These are phyloP conservation scores for Dalechampia spathulata DNA, from an alignment of 441 rosid genomes.

Conservation along the genomic window DNA sequence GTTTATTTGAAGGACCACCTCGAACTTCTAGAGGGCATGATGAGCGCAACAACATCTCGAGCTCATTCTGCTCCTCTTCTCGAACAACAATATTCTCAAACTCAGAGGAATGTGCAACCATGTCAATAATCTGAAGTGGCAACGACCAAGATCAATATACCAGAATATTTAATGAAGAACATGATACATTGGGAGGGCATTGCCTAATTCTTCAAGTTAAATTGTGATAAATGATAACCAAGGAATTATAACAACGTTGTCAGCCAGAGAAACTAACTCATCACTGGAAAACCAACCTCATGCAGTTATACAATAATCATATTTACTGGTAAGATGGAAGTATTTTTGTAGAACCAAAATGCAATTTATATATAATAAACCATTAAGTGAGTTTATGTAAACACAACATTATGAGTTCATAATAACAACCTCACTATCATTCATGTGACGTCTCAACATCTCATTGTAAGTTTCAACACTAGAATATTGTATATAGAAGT, in stretches of 20 bases:
- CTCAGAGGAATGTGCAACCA: constrained; percentile 99
- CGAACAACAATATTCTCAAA: constrained; percentile 97
- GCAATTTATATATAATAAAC: too few relatives aligned
- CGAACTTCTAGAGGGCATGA: constrained; percentile 87
- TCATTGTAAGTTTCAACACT: constrained; percentile 99
- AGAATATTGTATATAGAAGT: constrained; percentile 96
- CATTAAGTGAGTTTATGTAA: constrained; percentile 19
- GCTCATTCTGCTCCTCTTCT: constrained; percentile 97
- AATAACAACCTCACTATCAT: constrained; percentile 77
- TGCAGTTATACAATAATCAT: too few relatives aligned
- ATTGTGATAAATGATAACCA: not conserved
- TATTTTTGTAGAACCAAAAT: too few relatives aligned
- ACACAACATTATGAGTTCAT: constrained; percentile 5
- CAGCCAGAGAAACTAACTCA: too few relatives aligned
- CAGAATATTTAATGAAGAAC: not conserved
- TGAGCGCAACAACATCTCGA: constrained; percentile 72
- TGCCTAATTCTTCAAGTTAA: too few relatives aligned
- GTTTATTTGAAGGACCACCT: constrained; percentile 97
- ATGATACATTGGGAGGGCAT: not conserved
- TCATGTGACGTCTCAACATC: constrained; percentile 94
- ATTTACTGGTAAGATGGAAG: too few relatives aligned
- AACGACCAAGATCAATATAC: constrained; percentile 6
- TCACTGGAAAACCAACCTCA: too few relatives aligned
- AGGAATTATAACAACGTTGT: too few relatives aligned
- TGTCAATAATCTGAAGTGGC: constrained; percentile 66